These are phyloP conservation scores for Durusdinium trenchii DNA, from an alignment of 73 alveolate species.

Conservation along the genomic window DNA sequence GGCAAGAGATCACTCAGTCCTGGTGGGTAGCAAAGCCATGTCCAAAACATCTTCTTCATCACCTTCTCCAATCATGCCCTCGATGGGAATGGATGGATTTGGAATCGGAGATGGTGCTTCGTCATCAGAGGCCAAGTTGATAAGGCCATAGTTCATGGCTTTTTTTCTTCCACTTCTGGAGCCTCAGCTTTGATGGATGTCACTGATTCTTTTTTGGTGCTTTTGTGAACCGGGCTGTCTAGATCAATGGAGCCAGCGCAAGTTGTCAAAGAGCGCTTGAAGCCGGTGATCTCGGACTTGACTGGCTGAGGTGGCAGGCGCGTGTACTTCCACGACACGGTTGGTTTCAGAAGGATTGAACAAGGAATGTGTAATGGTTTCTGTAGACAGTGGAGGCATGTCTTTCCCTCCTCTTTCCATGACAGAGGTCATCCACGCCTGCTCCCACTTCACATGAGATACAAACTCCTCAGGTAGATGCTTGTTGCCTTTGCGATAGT, in stretches of 20 bases:
- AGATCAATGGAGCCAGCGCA: neutral
- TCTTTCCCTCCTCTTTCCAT: slow-evolving; percentile 14
- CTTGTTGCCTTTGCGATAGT: neutral
- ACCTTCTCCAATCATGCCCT: neutral
- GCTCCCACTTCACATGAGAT: neutral
- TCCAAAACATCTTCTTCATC: neutral
- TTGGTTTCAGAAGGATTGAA: neutral
- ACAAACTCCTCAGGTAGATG: neutral
- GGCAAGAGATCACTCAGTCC: neutral
- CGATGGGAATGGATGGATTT: neutral
- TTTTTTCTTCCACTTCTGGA: neutral
- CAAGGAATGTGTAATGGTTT: neutral
- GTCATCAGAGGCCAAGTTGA: slow-evolving; percentile 6
- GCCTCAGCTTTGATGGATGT: neutral
- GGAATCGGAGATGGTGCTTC: neutral
- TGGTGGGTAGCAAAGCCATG: neutral
- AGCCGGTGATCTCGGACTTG: neutral
- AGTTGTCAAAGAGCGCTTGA: neutral
- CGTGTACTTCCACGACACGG: neutral
- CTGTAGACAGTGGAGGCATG: slow-evolving; percentile 1
- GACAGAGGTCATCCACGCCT: slow-evolving; percentile 25
- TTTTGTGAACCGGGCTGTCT: neutral
- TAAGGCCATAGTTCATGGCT: neutral
- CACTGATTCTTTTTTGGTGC: neutral
- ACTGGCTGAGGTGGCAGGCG: neutral